Conservation (phyloP, 1,284 basidiomycete genomes). For the Termitomyces sp. region DNA sequence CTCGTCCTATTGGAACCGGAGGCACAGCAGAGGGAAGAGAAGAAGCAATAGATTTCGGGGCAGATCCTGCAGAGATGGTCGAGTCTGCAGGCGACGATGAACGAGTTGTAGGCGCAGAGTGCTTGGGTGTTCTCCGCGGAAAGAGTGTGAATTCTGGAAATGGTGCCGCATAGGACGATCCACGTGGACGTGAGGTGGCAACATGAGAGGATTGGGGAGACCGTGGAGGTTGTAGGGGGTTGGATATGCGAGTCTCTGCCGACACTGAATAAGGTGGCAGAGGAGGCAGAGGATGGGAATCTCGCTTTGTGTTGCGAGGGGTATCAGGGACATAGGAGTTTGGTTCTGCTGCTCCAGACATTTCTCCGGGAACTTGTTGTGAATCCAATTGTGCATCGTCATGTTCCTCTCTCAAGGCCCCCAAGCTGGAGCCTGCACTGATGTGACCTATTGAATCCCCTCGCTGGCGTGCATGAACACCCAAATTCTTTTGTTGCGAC, state of each 20-base stretch:
- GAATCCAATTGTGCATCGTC: conserved; percentile 22
- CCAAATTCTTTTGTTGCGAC: conserved; percentile 27
- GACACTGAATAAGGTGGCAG: conserved; percentile 46
- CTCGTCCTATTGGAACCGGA: conserved; percentile 35
- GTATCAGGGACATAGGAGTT: conserved; percentile 29
- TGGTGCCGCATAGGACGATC: conserved; percentile 41
- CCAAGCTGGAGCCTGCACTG: conserved; percentile 53
- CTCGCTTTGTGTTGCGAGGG: conserved; percentile 35
- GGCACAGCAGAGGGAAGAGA: conserved; percentile 35
- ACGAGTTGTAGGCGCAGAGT: conserved; percentile 53
- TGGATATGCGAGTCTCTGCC: conserved; percentile 29
- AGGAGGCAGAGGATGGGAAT: conserved; percentile 64
- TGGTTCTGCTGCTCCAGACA: conserved; percentile 16
- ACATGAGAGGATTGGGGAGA: conserved; percentile 40
- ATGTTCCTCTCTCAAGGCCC: conserved; percentile 56
- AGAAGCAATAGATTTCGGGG: conserved; percentile 36
- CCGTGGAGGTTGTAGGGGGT: conserved; percentile 29
- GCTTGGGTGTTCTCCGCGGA: conserved; percentile 61
- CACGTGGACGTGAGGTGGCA: conserved; percentile 45
- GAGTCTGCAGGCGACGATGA: conserved; percentile 60
- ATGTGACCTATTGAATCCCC: conserved; percentile 48
- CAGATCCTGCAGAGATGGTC: conserved; percentile 41
- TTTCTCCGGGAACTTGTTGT: conserved; percentile 10
- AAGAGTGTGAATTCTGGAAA: conserved; percentile 54
- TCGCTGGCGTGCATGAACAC: conserved; percentile 36